Base-by-base conservation (phyloP, 495 filamentous ascomycete genomes). In the Copromyces sp. region DNA sequence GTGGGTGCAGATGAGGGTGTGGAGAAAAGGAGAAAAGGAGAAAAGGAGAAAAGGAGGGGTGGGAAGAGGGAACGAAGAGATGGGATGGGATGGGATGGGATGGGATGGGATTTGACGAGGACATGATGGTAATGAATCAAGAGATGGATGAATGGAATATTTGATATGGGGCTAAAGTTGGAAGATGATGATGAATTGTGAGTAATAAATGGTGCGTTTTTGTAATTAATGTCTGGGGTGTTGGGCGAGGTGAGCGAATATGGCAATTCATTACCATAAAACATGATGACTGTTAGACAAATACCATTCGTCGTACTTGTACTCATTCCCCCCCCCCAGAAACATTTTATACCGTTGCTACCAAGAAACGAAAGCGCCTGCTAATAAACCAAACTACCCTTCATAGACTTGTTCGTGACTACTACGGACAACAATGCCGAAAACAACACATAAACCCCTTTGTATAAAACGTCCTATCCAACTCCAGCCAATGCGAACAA, bases 371-470 rank as follows among this genome's bases (percentile, higher is more conserved):
- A 68, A 70, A n/a, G 72, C 73, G 74, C 75, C 74, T 72, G 69
- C 70, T 70, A 73, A 69, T 6, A 9, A 20, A 0, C 73, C 35
- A 37, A 37, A 37, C 3, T 24, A 24, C 24, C 24, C 24, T 24
- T 24, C 71, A 70, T 70, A 76, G 74, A 71, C 16, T 1, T 65
- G 24, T 71, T 37, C 1, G 3, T 37, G 35, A 37, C 35, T 37
- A 37, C 35, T 71, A 59, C 40, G 53, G 14, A 65, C 53, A 68
- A 37, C 39, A 73, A 73, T 76, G 75, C 72, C 71, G 44, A 70
- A 76, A 69, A 73, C 78, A 78, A 72, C 77, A 76, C 47, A 74
- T 69, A 32, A 78, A 78, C n/a, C 72, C 77, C 40, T 72, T 74
- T 4, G 73, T 75, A 69, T 75, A 76, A 69, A 72, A 73, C 44